A percentile compares a stretch with the other conserved stretches of the same genome.
Conservation (phyloP, 768 basidiomycete species). For the Suillus subaureus region DNA sequence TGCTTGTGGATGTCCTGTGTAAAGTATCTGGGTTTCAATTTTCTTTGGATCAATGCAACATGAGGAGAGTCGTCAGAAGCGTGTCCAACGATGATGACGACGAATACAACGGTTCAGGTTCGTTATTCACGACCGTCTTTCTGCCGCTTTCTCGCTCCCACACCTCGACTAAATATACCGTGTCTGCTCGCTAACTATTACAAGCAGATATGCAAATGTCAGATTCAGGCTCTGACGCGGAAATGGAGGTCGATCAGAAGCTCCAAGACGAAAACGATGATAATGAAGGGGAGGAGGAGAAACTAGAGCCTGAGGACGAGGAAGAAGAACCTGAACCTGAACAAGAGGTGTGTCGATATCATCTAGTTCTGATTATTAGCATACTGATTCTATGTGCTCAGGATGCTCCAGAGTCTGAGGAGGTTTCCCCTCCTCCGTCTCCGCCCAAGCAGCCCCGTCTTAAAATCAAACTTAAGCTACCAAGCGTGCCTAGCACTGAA, state of each 20-base stretch:
- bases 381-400: constrained; percentile 20
- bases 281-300: constrained; percentile 24
- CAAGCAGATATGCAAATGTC: constrained; percentile 28
- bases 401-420: constrained; percentile 38
- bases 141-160: constrained; percentile 6
- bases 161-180: constrained; percentile 5
- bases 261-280: constrained; percentile 18
- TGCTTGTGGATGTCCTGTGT: background rate
- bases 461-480: constrained; percentile 65
- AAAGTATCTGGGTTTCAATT: constrained; percentile 28
- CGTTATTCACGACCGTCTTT: constrained; percentile 5
- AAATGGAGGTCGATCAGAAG: constrained; percentile 38
- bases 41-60: constrained; percentile 1
- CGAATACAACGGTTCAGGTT: constrained; percentile 3
- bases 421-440: constrained; percentile 34
- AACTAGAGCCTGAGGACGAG: constrained; percentile 35
- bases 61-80: constrained; percentile 8
- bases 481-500: constrained; percentile 37
- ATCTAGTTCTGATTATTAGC: constrained; percentile 19
- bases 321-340: constrained; percentile 37
- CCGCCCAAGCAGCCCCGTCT: constrained; percentile 44
- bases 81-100: constrained; percentile 17
- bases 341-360: constrained; percentile 15
- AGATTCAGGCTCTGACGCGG: constrained; percentile 34
- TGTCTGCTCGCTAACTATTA: background rate